Percentiles rank a stretch among this genome's conserved stretches.
Conservation (phyloP, 2,329 filamentous ascomycete genomes). For the Colletotrichum godetiae region DNA sequence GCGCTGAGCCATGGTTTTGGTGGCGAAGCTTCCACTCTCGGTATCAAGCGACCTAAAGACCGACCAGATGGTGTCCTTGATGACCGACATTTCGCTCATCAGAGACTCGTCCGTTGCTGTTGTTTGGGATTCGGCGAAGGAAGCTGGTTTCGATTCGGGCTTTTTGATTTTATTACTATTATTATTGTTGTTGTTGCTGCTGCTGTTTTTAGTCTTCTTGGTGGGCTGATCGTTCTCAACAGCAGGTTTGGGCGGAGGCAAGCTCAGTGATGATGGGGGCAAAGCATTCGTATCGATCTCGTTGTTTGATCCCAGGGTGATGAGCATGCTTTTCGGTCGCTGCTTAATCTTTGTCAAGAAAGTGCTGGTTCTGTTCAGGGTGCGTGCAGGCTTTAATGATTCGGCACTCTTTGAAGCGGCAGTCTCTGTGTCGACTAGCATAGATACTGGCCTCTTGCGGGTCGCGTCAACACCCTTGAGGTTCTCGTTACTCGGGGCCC, state of each 20-base stretch:
- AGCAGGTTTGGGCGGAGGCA: slow-evolving; percentile 52
- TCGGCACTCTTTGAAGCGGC: slow-evolving; percentile 49
- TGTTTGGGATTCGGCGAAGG: slow-evolving; percentile 50
- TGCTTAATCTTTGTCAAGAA: slow-evolving; percentile 66
- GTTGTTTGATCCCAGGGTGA: slow-evolving; percentile 50
- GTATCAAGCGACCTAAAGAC: slow-evolving; percentile 65
- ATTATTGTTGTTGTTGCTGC: not conserved
- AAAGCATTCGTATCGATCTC: slow-evolving; percentile 53
- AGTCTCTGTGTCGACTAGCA: slow-evolving; percentile 38
- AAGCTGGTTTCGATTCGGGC: slow-evolving; percentile 45
- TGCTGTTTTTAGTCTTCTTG: slow-evolving; percentile 12
- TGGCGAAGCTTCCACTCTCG: slow-evolving; percentile 68
- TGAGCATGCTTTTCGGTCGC: slow-evolving; percentile 54
- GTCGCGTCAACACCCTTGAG: slow-evolving; percentile 45
- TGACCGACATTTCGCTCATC: slow-evolving; percentile 54
- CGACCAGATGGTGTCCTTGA: slow-evolving; percentile 66
- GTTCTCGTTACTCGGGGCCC: slow-evolving; percentile 24
- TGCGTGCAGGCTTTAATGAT: slow-evolving; percentile 49
- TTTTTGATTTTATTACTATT: slow-evolving; percentile 1
- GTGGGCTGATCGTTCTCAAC: slow-evolving; percentile 9
- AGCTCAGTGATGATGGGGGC: slow-evolving; percentile 59
- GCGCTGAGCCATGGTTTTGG: slow-evolving; percentile 79
- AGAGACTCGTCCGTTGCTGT: slow-evolving; percentile 57
- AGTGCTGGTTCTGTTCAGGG: slow-evolving; percentile 56
- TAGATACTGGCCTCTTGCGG: slow-evolving; percentile 45